Evolutionary conservation across 176 grass and related monocot species (phyloP).

Genomic region (Stipa capillata): DNA sequence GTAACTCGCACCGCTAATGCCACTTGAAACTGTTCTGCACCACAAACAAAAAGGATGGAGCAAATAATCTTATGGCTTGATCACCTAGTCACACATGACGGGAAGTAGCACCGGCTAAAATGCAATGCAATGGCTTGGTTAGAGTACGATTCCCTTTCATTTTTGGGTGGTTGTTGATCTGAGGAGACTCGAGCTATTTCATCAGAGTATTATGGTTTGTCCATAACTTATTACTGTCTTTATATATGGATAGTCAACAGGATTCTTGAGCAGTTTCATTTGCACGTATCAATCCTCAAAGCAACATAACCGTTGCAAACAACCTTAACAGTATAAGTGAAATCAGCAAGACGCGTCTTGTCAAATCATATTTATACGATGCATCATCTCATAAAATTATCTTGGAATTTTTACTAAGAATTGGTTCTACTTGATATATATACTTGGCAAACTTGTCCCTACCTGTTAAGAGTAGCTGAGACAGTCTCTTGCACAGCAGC

Average conservation of each 20-base stretch:
- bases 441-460: background rate
- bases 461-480: slow-evolving; percentile 95
- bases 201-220: background rate
- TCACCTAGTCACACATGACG: background rate
- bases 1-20: slow-evolving; percentile 95
- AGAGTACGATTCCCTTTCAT: background rate
- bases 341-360: no score
- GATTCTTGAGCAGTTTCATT: background rate
- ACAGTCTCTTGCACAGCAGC: slow-evolving; percentile 97
- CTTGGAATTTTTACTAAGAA: no score
- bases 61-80: background rate
- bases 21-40: slow-evolving; percentile 99
- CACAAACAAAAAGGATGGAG: slow-evolving; percentile 10
- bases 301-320: background rate
- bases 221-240: background rate
- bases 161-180: no score
- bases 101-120: background rate
- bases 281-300: background rate
- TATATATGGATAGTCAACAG: background rate
- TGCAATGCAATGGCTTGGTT: background rate
- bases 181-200: no score
- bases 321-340: background rate
- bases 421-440: background rate
- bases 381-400: no score
- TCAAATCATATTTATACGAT: background rate